Conservation (phyloP, 2,329 filamentous ascomycete species). For the Lachnellula suecica region DNA sequence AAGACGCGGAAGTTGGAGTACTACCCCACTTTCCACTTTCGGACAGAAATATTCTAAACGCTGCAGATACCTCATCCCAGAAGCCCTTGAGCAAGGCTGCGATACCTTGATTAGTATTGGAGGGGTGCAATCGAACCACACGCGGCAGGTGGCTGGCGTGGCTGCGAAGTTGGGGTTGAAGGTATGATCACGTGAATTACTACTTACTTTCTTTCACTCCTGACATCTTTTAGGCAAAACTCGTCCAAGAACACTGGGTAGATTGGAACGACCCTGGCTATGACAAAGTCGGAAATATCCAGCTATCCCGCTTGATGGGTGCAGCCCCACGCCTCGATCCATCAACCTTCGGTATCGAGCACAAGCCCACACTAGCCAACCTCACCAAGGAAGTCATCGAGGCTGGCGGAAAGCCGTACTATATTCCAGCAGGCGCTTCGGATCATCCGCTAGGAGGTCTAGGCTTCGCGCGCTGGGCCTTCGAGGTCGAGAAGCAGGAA, state of each 20-base stretch:
- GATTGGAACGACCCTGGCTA: conserved; percentile 60
- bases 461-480: conserved; percentile 70
- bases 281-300: conserved; percentile 67
- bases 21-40: not conserved
- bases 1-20: conserved; percentile 69
- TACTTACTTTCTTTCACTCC: not conserved
- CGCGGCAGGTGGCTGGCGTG: conserved; percentile 63
- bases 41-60: not conserved
- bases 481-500: conserved; percentile 67
- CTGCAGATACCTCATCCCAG: conserved; percentile 59
- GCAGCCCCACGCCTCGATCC: conserved; percentile 61
- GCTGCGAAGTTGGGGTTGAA: conserved; percentile 57
- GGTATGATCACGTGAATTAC: conserved; percentile 16
- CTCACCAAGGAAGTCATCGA: conserved; percentile 52
- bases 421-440: conserved; percentile 69
- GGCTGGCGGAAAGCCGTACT: conserved; percentile 62
- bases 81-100: conserved; percentile 55
- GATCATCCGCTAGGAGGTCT: conserved; percentile 70
- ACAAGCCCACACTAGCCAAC: conserved; percentile 58
- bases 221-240: conserved; percentile 35
- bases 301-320: conserved; percentile 67
- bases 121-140: conserved; percentile 70
- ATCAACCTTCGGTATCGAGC: conserved; percentile 65
- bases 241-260: conserved; percentile 70
- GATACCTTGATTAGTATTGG: conserved; percentile 67